phyloP scores from a whole-genome alignment of 2,329 filamentous ascomycete species.

The Plenodomus tracheiphilus region DNA sequence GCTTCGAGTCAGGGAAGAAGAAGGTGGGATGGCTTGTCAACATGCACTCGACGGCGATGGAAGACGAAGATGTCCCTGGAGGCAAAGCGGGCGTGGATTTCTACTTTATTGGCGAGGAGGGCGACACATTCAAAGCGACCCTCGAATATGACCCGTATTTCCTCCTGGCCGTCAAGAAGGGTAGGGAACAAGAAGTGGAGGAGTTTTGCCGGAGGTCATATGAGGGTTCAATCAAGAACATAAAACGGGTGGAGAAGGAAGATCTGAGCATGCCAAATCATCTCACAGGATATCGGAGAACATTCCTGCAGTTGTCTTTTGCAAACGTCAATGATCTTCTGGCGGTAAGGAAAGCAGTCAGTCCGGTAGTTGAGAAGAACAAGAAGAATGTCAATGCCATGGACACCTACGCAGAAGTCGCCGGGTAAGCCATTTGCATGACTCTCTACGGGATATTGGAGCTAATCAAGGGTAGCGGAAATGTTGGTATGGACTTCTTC shows the following conservation, averaged over 20 bases:
- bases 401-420: conserved; percentile 97
- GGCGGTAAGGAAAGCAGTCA: conserved; percentile 78
- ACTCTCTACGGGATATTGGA: not conserved
- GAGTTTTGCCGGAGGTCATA: conserved; percentile 84
- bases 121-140: conserved; percentile 91
- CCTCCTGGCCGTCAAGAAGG: conserved; percentile 83
- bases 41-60: conserved; percentile 83
- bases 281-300: conserved; percentile 84
- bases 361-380: conserved; percentile 94
- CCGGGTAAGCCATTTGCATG: conserved; percentile 63
- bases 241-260: conserved; percentile 83
- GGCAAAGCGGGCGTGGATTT: conserved; percentile 91
- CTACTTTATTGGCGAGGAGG: conserved; percentile 81
- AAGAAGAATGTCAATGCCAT: conserved; percentile 95
- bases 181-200: conserved; percentile 89
- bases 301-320: conserved; percentile 85
- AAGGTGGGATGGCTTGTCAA: conserved; percentile 93
- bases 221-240: conserved; percentile 79
- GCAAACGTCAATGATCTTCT: conserved; percentile 85
- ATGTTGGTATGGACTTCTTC: conserved; percentile 90
- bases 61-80: conserved; percentile 81
- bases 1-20: conserved; percentile 86
- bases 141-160: conserved; percentile 98
- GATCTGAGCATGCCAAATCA: conserved; percentile 96
- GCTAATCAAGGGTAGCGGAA: conserved; percentile 58